phyloP scores from a whole-genome alignment of 2,329 filamentous ascomycete species.

The Ophiosphaerella korrae region DNA sequence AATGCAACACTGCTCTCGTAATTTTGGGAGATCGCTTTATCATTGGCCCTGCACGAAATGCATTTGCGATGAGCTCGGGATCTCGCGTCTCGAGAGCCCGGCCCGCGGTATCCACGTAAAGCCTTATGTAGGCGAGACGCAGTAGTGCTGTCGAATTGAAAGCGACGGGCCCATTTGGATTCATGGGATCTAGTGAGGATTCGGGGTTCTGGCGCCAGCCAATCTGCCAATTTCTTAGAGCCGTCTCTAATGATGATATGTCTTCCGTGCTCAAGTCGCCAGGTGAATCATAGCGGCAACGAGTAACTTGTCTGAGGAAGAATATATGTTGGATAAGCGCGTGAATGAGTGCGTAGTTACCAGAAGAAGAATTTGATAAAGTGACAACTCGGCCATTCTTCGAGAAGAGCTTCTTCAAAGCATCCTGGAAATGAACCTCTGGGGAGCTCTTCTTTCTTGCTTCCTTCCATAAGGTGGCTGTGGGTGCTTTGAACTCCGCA shows the following conservation, averaged over 20 bases:
- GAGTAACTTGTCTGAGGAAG: conserved; percentile 62
- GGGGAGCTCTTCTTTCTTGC: conserved; percentile 28
- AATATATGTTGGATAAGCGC: conserved; percentile 75
- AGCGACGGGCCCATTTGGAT: conserved; percentile 65
- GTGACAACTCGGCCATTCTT: conserved; percentile 40
- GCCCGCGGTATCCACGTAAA: conserved; percentile 69
- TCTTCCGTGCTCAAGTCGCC: conserved; percentile 47
- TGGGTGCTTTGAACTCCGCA: conserved; percentile 61
- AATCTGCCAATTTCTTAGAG: conserved; percentile 50
- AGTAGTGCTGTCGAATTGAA: conserved; percentile 69
- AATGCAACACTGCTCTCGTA: conserved; percentile 68
- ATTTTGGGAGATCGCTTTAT: conserved; percentile 65
- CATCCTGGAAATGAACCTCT: conserved; percentile 39
- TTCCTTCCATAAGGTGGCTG: conserved; percentile 56
- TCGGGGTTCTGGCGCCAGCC: conserved; percentile 49
- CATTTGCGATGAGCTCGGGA: conserved; percentile 64
- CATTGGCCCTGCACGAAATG: conserved; percentile 63
- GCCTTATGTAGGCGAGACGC: conserved; percentile 66
- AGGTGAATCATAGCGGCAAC: conserved; percentile 40
- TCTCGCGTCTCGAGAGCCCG: conserved; percentile 69
- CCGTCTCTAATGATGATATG: conserved; percentile 50
- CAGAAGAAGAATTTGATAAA: conserved; percentile 46
- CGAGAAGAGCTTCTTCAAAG: conserved; percentile 41
- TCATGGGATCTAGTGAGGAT: conserved; percentile 55
- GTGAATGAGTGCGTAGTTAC: conserved; percentile 74